phyloP scores from a whole-genome alignment of 2,329 filamentous ascomycete genomes.

The Grosmannia penicillata region DNA sequence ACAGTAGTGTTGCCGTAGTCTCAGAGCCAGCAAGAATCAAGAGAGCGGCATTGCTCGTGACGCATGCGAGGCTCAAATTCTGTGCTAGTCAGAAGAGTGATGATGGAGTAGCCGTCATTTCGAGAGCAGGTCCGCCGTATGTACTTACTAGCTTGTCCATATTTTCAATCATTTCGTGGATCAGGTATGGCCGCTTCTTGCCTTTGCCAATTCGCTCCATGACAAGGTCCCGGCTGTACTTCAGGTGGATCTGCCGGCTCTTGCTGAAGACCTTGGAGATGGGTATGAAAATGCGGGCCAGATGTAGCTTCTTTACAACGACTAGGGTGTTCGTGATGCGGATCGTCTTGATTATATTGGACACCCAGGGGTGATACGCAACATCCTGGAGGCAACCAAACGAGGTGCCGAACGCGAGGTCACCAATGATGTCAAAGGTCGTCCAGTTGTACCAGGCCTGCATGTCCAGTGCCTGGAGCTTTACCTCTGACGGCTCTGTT shows the following conservation, averaged over 20 bases:
- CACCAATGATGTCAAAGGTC: slow-evolving; percentile 25
- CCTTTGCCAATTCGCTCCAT: no score
- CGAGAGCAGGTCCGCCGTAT: no score
- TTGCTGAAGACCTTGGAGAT: background rate
- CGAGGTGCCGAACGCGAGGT: slow-evolving; percentile 27
- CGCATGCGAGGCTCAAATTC: no score
- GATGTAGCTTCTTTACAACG: background rate
- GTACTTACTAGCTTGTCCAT: no score
- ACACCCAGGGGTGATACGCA: slow-evolving; percentile 14
- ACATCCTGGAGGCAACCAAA: slow-evolving; percentile 19
- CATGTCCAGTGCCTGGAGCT: slow-evolving; percentile 2
- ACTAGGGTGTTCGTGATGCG: slow-evolving; percentile 1
- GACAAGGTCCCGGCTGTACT: slow-evolving; percentile 14
- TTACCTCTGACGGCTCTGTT: no score
- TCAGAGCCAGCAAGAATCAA: slow-evolving; percentile 26
- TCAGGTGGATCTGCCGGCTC: background rate
- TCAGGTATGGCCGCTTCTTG: no score
- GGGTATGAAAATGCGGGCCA: background rate
- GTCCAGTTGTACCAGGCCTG: slow-evolving; percentile 14
- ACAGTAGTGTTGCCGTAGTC: slow-evolving; percentile 29
- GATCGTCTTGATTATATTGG: slow-evolving; percentile 12
- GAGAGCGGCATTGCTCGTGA: slow-evolving; percentile 2
- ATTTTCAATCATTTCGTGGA: no score
- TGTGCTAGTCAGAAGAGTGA: no score
- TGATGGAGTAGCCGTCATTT: no score